These are phyloP conservation scores for Oryza meridionalis DNA, from an alignment of 176 grass and related monocot genomes.

Conservation along the genomic window DNA sequence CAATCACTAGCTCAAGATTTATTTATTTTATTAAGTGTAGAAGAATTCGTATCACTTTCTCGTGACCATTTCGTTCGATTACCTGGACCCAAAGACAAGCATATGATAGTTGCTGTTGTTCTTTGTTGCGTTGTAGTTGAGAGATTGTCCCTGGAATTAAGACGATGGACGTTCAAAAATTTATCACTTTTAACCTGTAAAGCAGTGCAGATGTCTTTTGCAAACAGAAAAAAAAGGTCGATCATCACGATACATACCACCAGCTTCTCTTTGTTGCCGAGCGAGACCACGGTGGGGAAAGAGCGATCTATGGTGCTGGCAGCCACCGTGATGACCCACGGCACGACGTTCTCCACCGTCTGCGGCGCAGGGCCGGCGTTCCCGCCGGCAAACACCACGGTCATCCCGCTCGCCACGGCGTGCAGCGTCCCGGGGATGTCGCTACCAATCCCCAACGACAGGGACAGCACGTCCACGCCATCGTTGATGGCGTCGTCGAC, in stretches of 20 bases:
- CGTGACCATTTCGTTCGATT: no score
- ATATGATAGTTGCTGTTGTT: background rate
- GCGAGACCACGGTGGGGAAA: slow-evolving; percentile 46
- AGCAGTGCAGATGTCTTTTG: no score
- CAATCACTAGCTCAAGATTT: no score
- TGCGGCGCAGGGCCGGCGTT: slow-evolving; percentile 39
- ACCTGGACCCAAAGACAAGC: background rate
- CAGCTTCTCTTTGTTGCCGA: slow-evolving; percentile 51
- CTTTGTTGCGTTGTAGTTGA: slow-evolving; percentile 16
- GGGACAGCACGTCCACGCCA: slow-evolving; percentile 66
- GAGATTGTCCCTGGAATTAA: slow-evolving; percentile 47
- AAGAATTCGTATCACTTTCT: no score
- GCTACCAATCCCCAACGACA: background rate
- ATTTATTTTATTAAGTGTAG: no score
- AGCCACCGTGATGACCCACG: slow-evolving; percentile 59
- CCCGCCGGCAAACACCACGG: slow-evolving; percentile 38
- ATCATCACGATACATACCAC: slow-evolving; percentile 27
- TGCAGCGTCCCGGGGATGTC: slow-evolving; percentile 48
- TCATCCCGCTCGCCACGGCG: slow-evolving; percentile 53
- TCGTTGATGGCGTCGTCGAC: slow-evolving; percentile 72
- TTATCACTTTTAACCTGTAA: no score
- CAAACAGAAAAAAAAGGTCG: no score
- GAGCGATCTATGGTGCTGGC: slow-evolving; percentile 61
- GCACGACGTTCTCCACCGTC: slow-evolving; percentile 13
- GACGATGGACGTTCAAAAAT: no score